Evolutionary conservation across 2,329 filamentous ascomycete species (phyloP), one percentile per base, ranked within the genome.

Genomic region (Teratosphaeria destructans): DNA sequence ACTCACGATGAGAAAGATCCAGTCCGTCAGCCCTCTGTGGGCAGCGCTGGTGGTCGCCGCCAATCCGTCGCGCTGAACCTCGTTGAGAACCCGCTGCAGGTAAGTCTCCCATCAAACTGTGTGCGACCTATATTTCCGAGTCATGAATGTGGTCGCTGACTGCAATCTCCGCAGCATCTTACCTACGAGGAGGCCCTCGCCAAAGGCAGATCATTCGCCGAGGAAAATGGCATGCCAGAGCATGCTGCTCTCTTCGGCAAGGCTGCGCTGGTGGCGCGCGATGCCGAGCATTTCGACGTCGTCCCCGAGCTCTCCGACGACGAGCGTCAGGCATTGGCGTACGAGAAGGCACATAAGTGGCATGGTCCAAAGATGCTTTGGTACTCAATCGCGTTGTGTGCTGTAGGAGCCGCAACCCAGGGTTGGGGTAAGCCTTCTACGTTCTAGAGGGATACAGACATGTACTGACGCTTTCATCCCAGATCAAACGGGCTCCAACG

Each of bases 271-370:
- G 71, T 82, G 19, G 79, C 80, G 5, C 80, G 82, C 58, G 72
- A 78, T 19, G 81, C 82, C 0, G 72, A 75, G 16, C 72, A 71
- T 0, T 81, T 78, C 52, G 77, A 81, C 55, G 70, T 75, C 3
- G 72, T 85, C 2, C 72, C 73, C 0, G 77, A 80, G 26, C 67
- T 82, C 12, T 70, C 71, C 8, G 75, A 78, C 7, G 69, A 70
- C 0, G 80, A 82, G 54, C 78, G 72, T 53, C 67, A 71, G 10
- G 65, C 69, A 0, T 65, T 82, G 23, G 65, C 69, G 4, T 67
- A 76, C 3, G 80, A 82, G 63, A 70, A 74, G 7, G 78, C 75
- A 0, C 77, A 81, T 60, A 75, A 77, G 52, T 83, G 81, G 79
- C 72, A 73, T 7, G 77, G 80, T 54, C 79, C 80, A 3, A 77